Evolutionary conservation across 2,329 filamentous ascomycete species (phyloP).

Genomic region (Aspergillus awamori): DNA sequence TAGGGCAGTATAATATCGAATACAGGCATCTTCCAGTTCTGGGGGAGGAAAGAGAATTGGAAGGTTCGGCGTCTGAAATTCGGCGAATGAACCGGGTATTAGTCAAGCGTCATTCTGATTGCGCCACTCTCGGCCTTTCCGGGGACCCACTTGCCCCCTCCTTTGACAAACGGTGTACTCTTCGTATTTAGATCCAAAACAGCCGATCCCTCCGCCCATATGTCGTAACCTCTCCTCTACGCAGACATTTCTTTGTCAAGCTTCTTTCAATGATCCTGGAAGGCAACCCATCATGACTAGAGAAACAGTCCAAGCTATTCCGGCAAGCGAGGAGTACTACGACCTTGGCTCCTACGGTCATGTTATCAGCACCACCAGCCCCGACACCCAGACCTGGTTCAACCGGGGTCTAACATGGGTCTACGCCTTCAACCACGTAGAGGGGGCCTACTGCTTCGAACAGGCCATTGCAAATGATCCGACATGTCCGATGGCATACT

Average conservation of each 20-base stretch:
- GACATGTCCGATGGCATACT: constrained; percentile 51
- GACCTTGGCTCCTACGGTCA: constrained; percentile 64
- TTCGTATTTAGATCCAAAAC: too few relatives aligned
- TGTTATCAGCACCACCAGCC: constrained; percentile 56
- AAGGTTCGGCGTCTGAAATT: neutral
- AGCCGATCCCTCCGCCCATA: too few relatives aligned
- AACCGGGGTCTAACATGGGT: constrained; percentile 72
- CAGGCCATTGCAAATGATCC: constrained; percentile 47
- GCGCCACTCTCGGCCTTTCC: too few relatives aligned
- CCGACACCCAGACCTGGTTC: constrained; percentile 67
- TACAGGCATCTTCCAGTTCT: neutral
- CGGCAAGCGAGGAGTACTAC: constrained; percentile 39
- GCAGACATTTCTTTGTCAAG: too few relatives aligned
- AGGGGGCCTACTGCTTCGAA: constrained; percentile 59
- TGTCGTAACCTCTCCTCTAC: too few relatives aligned
- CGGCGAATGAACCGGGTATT: too few relatives aligned
- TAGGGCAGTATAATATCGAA: neutral
- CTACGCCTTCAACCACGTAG: constrained; percentile 77
- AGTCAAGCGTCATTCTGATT: too few relatives aligned
- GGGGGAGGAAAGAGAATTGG: neutral
- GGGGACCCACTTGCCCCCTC: too few relatives aligned
- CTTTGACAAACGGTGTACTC: too few relatives aligned
- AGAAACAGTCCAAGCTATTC: constrained; percentile 15
- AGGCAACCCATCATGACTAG: too few relatives aligned
- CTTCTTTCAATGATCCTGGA: too few relatives aligned